phyloP scores from a whole-genome alignment of 176 grass and related monocot genomes.

The Triticum timopheevii region DNA sequence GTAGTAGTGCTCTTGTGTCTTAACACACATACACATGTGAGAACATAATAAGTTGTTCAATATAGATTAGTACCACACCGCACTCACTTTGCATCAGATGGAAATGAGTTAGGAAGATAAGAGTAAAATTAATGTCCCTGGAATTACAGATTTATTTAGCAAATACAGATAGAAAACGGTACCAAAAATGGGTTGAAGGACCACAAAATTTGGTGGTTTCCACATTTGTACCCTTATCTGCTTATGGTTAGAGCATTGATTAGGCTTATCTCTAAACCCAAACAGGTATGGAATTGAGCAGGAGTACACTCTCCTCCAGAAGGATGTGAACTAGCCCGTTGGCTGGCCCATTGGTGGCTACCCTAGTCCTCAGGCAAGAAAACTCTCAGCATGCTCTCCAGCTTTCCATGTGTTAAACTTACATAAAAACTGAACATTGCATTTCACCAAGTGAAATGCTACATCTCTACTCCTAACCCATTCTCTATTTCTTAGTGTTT shows the following conservation, averaged over 20 bases:
- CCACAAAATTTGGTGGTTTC: background rate
- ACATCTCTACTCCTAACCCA: too few species aligned
- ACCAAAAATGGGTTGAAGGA: slow-evolving; percentile 5
- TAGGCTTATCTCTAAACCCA: slow-evolving; percentile 26
- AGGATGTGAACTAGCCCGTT: slow-evolving; percentile 88
- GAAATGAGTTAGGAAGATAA: background rate
- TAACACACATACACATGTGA: background rate
- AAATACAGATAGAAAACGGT: background rate
- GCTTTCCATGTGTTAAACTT: too few species aligned
- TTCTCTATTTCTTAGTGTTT: too few species aligned
- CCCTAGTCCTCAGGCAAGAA: slow-evolving; percentile 81
- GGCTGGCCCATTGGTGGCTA: slow-evolving; percentile 92
- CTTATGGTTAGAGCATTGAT: background rate
- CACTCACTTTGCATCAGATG: background rate
- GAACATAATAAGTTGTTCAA: too few species aligned
- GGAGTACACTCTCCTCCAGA: slow-evolving; percentile 59
- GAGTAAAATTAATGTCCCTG: background rate
- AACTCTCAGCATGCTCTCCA: background rate
- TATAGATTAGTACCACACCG: too few species aligned
- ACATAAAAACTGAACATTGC: too few species aligned
- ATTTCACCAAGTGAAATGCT: too few species aligned
- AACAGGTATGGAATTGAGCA: slow-evolving; percentile 95
- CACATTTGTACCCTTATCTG: slow-evolving; percentile 12
- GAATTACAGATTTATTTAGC: background rate
- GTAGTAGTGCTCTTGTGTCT: background rate